Percentiles rank a stretch among this genome's conserved stretches.
phyloP scores from a whole-genome alignment of 805 yeast genomes.

The Saccharomycopsis sp. region DNA sequence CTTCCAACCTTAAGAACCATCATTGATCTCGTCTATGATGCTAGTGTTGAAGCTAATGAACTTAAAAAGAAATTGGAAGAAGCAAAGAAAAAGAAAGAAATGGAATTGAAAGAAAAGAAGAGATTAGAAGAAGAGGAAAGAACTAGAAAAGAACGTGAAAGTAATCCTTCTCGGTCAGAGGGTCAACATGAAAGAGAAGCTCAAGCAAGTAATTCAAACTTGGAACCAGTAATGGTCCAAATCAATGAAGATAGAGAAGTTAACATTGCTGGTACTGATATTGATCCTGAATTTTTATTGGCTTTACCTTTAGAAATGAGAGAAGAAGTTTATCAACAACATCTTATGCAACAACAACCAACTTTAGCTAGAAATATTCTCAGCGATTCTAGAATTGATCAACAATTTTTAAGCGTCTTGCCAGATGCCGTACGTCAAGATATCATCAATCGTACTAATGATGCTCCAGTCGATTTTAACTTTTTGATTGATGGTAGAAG shows the following conservation, averaged over 20 bases:
- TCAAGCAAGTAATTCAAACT: conserved; percentile 15
- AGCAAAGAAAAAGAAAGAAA: conserved; percentile 19
- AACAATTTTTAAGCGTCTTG: conserved; percentile 69
- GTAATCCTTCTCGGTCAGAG: too few relatives aligned
- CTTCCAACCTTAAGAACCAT: conserved; percentile 30
- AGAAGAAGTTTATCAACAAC: conserved; percentile 84
- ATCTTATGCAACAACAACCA: conserved; percentile 49
- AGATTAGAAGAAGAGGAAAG: conserved; percentile 23
- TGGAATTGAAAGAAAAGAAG: conserved; percentile 24
- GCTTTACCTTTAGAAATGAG: conserved; percentile 91
- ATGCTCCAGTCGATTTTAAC: not conserved
- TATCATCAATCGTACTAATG: conserved; percentile 22
- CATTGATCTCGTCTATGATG: conserved; percentile 36
- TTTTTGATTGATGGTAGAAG: not conserved
- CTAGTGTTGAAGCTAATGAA: conserved; percentile 33
- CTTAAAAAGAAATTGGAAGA: conserved; percentile 22
- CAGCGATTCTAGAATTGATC: conserved; percentile 46
- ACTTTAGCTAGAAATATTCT: conserved; percentile 26
- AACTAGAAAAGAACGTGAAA: conserved; percentile 16
- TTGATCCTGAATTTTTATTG: conserved; percentile 82
- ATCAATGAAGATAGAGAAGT: conserved; percentile 75
- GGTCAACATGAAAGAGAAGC: not conserved
- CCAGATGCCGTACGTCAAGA: conserved; percentile 60
- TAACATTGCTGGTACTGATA: conserved; percentile 81
- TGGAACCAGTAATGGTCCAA: conserved; percentile 53